These are phyloP conservation scores for Wickerhamiella infanticola DNA, from an alignment of 1,139 yeast species.

Conservation along the genomic window DNA sequence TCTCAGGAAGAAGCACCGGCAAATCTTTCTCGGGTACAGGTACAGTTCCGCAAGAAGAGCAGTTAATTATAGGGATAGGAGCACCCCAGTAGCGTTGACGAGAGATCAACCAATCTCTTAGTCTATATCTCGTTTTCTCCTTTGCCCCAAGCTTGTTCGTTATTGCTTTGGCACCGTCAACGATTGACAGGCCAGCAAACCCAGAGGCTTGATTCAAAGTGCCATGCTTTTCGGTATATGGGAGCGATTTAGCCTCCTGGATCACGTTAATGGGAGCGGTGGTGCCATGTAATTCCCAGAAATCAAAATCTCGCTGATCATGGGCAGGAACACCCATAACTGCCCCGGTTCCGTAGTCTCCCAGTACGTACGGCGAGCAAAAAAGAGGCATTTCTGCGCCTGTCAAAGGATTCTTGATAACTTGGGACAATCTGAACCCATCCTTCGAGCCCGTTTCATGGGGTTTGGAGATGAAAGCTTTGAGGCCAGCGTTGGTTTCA, in stretches of 20 bases:
- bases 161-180: constrained; percentile 39
- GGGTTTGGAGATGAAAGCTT: constrained; percentile 31
- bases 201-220: constrained; percentile 37
- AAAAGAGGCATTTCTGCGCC: constrained; percentile 48
- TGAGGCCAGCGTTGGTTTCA: constrained; percentile 28
- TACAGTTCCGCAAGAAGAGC: constrained; percentile 70
- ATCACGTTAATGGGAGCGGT: constrained; percentile 32
- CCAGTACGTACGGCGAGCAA: constrained; percentile 81
- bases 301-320: constrained; percentile 65
- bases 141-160: constrained; percentile 28
- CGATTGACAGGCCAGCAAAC: constrained; percentile 34
- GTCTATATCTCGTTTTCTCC: constrained; percentile 38
- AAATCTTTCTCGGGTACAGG: constrained; percentile 77
- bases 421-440: constrained; percentile 41
- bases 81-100: constrained; percentile 98
- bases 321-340: constrained; percentile 98
- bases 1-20: constrained; percentile 65
- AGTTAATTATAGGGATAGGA: constrained; percentile 87
- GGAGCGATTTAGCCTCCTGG: constrained; percentile 27
- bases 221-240: constrained; percentile 41
- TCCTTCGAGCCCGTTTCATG: constrained; percentile 39
- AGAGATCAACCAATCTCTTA: constrained; percentile 88
- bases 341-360: constrained; percentile 75
- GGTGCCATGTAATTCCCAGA: constrained; percentile 49
- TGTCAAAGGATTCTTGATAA: constrained; percentile 47